Evolutionary conservation across 495 filamentous ascomycete species (phyloP).

Genomic region (Podospora fimiseda): DNA sequence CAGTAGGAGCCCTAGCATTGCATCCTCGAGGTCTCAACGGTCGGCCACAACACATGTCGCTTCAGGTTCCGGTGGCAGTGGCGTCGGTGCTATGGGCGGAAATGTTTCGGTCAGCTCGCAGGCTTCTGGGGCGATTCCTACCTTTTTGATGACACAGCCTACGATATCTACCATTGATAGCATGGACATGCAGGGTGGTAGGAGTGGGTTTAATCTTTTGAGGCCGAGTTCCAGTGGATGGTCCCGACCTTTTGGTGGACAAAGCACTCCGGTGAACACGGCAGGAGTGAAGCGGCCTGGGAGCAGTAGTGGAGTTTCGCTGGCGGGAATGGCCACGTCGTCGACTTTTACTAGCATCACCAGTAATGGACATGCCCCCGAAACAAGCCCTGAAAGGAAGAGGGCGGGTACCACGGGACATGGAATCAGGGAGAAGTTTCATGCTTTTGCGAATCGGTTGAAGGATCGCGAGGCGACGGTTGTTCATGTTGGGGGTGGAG

Average conservation of each 20-base stretch:
- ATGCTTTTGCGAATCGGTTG: slow-evolving; percentile 30
- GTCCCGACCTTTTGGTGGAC: slow-evolving; percentile 21
- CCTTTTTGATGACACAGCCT: slow-evolving; percentile 35
- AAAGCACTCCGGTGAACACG: not conserved
- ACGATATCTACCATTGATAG: slow-evolving; percentile 1
- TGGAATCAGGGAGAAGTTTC: slow-evolving; percentile 36
- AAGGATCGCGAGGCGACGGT: slow-evolving; percentile 28
- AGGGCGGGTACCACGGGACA: slow-evolving; percentile 19
- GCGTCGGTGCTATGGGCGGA: slow-evolving; percentile 7
- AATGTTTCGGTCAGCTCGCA: slow-evolving; percentile 19
- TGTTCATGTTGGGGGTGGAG: slow-evolving; percentile 1
- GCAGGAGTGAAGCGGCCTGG: slow-evolving; percentile 7
- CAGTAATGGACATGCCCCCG: not conserved
- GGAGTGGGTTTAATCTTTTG: slow-evolving; percentile 15
- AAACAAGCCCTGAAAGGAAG: slow-evolving; percentile 14
- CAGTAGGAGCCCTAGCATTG: slow-evolving; percentile 42
- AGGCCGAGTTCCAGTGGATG: slow-evolving; percentile 27
- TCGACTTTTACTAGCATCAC: not conserved
- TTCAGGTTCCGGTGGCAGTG: slow-evolving; percentile 2
- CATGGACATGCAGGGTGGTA: too few species aligned
- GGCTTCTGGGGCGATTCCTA: slow-evolving; percentile 22
- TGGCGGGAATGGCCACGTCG: not conserved
- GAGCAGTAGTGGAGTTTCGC: slow-evolving; percentile 15
- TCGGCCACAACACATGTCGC: slow-evolving; percentile 17
- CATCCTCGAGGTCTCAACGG: slow-evolving; percentile 28